Evolutionary conservation across 2,329 filamentous ascomycete genomes (phyloP).

Genomic region (Aspergillus thermomutatus): DNA sequence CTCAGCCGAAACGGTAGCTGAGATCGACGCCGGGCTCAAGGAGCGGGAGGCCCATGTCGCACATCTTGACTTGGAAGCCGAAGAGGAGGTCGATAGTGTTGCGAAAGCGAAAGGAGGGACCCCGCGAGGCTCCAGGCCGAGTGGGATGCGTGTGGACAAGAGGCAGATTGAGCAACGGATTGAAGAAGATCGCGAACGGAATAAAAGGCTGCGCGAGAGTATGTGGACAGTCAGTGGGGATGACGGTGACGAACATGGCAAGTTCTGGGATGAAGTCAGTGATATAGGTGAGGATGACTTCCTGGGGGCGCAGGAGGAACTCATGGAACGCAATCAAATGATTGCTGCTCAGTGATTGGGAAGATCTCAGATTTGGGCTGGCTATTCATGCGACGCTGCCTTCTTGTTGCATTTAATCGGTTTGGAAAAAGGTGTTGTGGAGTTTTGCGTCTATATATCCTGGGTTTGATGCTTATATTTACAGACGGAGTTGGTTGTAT

Average conservation of each 20-base stretch:
- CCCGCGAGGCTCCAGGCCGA: constrained; percentile 27
- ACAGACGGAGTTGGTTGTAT: not conserved
- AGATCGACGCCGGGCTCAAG: constrained; percentile 80
- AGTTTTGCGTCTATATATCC: not conserved
- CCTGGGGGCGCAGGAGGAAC: constrained; percentile 71
- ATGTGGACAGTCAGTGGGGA: constrained; percentile 82
- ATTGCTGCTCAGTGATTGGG: constrained; percentile 23
- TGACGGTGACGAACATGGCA: constrained; percentile 68
- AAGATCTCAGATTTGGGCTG: not conserved
- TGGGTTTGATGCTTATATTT: not conserved
- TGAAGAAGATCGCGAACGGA: constrained; percentile 91
- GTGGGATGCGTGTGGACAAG: constrained; percentile 65
- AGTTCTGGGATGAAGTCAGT: constrained; percentile 82
- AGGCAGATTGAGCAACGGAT: constrained; percentile 92
- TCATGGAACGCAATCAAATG: constrained; percentile 50
- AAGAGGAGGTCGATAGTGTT: constrained; percentile 26
- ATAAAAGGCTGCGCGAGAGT: constrained; percentile 85
- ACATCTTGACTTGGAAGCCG: constrained; percentile 48
- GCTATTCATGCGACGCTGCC: not conserved
- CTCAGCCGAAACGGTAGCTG: constrained; percentile 66
- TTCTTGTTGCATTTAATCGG: not conserved
- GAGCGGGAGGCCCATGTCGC: constrained; percentile 67
- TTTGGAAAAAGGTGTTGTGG: not conserved
- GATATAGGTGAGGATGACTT: constrained; percentile 86
- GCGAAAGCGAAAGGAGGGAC: constrained; percentile 25